Evolutionary conservation across 2,329 filamentous ascomycete genomes (phyloP), one percentile per base, ranked within the genome.

Genomic region (Didymella glomerata): DNA sequence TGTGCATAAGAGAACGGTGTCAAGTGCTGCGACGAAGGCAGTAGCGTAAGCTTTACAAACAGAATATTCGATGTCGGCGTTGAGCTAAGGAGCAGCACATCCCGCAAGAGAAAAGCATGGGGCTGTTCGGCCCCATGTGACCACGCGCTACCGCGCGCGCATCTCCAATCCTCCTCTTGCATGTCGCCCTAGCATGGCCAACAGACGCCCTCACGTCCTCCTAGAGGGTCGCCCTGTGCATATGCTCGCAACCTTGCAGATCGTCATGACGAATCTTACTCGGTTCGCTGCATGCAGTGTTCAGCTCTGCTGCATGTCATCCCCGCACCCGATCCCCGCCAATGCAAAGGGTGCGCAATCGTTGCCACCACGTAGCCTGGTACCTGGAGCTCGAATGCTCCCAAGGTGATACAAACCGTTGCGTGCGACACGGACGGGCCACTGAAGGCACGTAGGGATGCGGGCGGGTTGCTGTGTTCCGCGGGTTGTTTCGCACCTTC

Each of bases 191-290:
- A 32, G 48, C 48, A 50, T 34, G 18, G n/a, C 28, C 25, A 25
- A 27, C 1, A 20, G 14, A 18, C 48, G 16, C 42, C 47, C 34
- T 56, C 24, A 36, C 47, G 27, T 50, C 51, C 47, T 51, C 48
- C 34, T 22, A 32, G 48, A 51, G 48, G 36, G 48, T 52, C 14
- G 48, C 42, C 48, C 42, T 44, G 48, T 57, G 55, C 55, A 57
- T 52, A 48, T 25, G 48, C 44, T 22, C 22, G 20, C 18, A 36
- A 46, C 54, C 48, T 57, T 52, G 48, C 48, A 47, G 48, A 42
- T 52, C 27, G 38, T n/a, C 47, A 41, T 57, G 48, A 57, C 48
- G 40, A 47, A 34, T 22, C 32, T 30, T 24, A 30, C 42, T 20
- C 27, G 30, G 42, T 22, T 48, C 22, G 34, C 41, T 24, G 27